Evolutionary conservation across 2,329 filamentous ascomycete genomes (phyloP), one percentile per base, ranked within the genome.

Genomic region (Aureobasidium leucospermi): DNA sequence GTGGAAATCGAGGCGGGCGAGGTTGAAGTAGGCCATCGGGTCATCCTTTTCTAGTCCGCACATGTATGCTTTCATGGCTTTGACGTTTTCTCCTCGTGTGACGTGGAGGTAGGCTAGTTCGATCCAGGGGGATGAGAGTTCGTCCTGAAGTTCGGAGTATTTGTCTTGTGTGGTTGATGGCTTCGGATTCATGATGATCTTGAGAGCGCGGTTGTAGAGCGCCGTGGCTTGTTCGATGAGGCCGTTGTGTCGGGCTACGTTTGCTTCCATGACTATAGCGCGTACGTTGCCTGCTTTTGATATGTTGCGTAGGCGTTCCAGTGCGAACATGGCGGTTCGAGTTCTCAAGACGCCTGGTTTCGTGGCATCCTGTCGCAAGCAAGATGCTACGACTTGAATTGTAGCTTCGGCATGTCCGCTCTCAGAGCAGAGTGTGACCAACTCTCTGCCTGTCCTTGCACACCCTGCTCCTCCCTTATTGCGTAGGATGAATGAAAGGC

Each of bases 1-100:
- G 15, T 46, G 38, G 13, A 63, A 55, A 13, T 63, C 61, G 23
- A 70, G 66, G 4, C 64, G 61, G 1, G 74, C 68, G 8, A 73
- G 70, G 47, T 71, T 67, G 59, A 71, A 75, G 63, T 71, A 75
- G 1, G 74, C 71, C n/a, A 71, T 65, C 0, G 77, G 76, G 57
- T 79, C 77, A 46, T 78, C 76, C 48, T 67, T 69, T 60, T 72
- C 62, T 16, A 70, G 65, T 6, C 75, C 76, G 29, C 67, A 68
- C 16, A 75, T 72, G 5, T 68, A 72, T 16, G 62, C 62, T 43
- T 67, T 66, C 3, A 71, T 71, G 32, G 67, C 65, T 16, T 60
- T 42, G 31, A 51, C 36, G 42, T 67, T 60, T 5, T 63, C n/a
- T 56, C 61, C 23, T 47, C 47, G 47, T 3, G 10, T n/a, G 29